phyloP scores from a whole-genome alignment of 148 eudicot genomes.

The Nyssa sinensis region DNA sequence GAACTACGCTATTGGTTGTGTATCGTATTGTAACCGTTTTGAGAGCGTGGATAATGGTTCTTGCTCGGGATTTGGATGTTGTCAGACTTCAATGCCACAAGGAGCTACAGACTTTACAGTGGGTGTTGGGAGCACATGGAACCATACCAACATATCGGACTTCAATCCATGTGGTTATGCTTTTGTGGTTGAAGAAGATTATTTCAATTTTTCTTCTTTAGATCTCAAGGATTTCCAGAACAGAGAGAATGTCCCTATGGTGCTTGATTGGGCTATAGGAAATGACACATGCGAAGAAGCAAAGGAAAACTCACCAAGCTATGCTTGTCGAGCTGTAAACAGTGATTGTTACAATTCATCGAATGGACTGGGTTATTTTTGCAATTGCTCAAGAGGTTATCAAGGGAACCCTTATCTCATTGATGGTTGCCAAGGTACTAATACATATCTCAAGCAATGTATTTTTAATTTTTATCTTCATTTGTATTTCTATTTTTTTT shows the following conservation, averaged over 20 bases:
- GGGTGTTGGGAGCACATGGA: not conserved
- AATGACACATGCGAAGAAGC: slow-evolving; percentile 21
- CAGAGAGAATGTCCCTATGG: slow-evolving; percentile 8
- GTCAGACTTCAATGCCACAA: slow-evolving; percentile 20
- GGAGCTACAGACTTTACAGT: not conserved
- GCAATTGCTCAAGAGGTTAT: slow-evolving; percentile 17
- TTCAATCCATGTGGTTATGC: slow-evolving; percentile 27
- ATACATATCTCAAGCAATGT: no score
- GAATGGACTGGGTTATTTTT: slow-evolving; percentile 13
- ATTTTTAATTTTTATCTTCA: no score
- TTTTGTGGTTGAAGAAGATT: slow-evolving; percentile 23
- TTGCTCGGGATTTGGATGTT: slow-evolving; percentile 30
- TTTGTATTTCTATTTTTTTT: no score
- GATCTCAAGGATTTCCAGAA: not conserved
- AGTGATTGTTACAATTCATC: slow-evolving; percentile 9
- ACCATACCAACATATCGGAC: not conserved
- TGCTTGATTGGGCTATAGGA: slow-evolving; percentile 37
- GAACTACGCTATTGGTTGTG: slow-evolving; percentile 20
- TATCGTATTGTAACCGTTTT: not conserved
- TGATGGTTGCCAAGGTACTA: slow-evolving; percentile 24
- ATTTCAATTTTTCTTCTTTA: slow-evolving; percentile 9
- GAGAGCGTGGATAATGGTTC: slow-evolving; percentile 5
- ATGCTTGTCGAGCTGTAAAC: slow-evolving; percentile 9
- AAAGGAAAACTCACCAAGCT: not conserved
- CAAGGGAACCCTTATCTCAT: slow-evolving; percentile 21